A percentile compares a stretch with the other conserved stretches of the same genome.
These are phyloP conservation scores for Aspergillus kassunensis DNA, from an alignment of 495 filamentous ascomycete genomes.

Conservation along the genomic window DNA sequence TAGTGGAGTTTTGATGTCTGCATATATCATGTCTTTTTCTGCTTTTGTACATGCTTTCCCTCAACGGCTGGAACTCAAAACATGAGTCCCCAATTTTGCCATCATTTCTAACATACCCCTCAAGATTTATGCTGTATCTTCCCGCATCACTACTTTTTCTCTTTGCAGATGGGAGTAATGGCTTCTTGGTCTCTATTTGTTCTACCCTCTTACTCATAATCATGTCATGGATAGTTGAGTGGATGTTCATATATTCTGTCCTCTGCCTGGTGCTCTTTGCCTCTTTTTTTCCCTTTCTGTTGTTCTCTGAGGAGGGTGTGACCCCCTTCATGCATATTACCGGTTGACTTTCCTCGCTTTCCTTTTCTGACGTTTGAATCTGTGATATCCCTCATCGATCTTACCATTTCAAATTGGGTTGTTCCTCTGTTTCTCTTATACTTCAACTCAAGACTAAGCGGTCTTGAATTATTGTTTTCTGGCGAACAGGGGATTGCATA, in stretches of 20 bases:
- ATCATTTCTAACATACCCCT: constrained; percentile 13
- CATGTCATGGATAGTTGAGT: neutral
- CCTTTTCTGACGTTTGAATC: neutral
- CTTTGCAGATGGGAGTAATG: neutral
- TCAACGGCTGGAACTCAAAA: constrained; percentile 18
- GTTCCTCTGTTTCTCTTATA: constrained; percentile 9
- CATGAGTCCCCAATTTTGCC: constrained; percentile 26
- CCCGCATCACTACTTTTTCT: constrained; percentile 2
- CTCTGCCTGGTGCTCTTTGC: neutral
- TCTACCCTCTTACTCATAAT: neutral
- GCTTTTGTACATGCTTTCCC: constrained; percentile 38
- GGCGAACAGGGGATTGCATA: constrained; percentile 9
- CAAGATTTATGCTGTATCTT: constrained; percentile 14
- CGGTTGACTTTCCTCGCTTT: neutral
- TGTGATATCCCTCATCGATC: constrained; percentile 9
- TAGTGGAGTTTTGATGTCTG: constrained; percentile 39
- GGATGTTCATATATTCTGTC: constrained; percentile 2
- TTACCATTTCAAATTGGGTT: neutral
- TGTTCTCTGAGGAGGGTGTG: no score
- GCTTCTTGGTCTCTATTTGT: constrained; percentile 6
- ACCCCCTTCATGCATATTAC: neutral
- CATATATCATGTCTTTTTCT: constrained; percentile 19
- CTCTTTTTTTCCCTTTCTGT: no score
- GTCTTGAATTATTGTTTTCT: constrained; percentile 5
- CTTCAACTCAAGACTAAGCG: neutral